Evolutionary conservation across 2,329 filamentous ascomycete genomes (phyloP).

Genomic region (Hortaea werneckii): DNA sequence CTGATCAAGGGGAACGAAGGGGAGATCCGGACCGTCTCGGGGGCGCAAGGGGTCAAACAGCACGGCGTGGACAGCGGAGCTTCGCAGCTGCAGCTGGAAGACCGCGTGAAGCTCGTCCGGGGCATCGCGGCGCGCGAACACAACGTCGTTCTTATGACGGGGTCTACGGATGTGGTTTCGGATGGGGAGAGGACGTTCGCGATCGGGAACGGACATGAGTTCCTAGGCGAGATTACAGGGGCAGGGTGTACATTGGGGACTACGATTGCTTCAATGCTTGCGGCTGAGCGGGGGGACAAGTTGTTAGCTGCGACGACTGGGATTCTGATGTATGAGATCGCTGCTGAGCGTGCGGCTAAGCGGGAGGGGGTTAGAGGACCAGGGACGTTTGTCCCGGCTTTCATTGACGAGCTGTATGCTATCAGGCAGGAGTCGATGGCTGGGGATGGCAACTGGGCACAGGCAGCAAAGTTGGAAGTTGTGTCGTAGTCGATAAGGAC

Average conservation of each 20-base stretch:
- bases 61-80: conserved; percentile 72
- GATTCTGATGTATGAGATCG: conserved; percentile 67
- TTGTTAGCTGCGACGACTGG: conserved; percentile 65
- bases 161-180: conserved; percentile 63
- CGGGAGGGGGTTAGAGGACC: conserved; percentile 61
- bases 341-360: conserved; percentile 55
- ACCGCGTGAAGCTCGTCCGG: conserved; percentile 54
- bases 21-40: conserved; percentile 67
- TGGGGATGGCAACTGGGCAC: conserved; percentile 44
- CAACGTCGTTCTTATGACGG: conserved; percentile 74
- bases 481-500: no score
- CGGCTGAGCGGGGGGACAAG: conserved; percentile 50
- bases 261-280: conserved; percentile 64
- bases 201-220: conserved; percentile 66
- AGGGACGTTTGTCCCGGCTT: conserved; percentile 75
- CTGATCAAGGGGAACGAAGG: conserved; percentile 91
- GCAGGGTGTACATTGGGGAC: conserved; percentile 77
- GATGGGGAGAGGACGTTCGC: conserved; percentile 60
- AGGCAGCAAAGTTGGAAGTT: conserved; percentile 40
- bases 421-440: conserved; percentile 39
- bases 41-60: conserved; percentile 48
- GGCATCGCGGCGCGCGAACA: conserved; percentile 57
- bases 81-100: conserved; percentile 42
- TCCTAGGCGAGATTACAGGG: conserved; percentile 62
- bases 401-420: conserved; percentile 60